Base-by-base conservation (phyloP, 257 asterid species). In the Solanum chmielewskii region DNA sequence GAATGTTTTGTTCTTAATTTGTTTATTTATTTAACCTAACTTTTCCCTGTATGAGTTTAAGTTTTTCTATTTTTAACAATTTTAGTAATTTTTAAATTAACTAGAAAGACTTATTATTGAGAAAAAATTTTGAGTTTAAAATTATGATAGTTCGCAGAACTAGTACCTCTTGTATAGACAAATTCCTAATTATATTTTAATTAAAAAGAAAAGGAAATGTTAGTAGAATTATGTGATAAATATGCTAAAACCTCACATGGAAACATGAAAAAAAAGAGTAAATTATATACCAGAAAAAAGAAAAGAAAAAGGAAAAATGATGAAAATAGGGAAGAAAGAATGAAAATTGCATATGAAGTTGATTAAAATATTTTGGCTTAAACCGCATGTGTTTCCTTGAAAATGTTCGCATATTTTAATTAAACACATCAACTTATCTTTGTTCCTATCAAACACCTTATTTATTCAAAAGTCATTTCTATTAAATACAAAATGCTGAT, bases 361-460 rank as follows among this genome's bases (percentile, higher is more conserved):
- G 69, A 23, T 60, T 60, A 21, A 60, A 60, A 21, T 21, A 45
- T 7, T 39, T 39, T 39, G 7, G 2, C 39, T 37, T 37, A 37
- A 37, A 0, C 1, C 39, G 0, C 7, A 37, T 37, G 39, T 0
- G 7, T 37, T 6, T 6, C 7, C 1, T 37, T 37, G 1, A 37
- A 37, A 6, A 0, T 37, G 7, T 37, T 7, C 39, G 39, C 39
- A 37, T 37, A 37, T 37, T 37, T 5, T 6, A 37, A 0, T 37
- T 37, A 0, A 37, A 5, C 39, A 1, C 7, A 37, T 1, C 39
- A 37, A 37, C 39, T 5, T 37, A 37, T 37, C 1, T 37, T 37
- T 37, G 2, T 37, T 37, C 39, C 39, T 37, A 37, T 37, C 0
- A 0, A 37, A 37, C 39, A 37, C 39, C 7, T 37, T 37, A 37